Conservation (phyloP, 2,329 filamentous ascomycete species). For the Exophiala viscosa region DNA sequence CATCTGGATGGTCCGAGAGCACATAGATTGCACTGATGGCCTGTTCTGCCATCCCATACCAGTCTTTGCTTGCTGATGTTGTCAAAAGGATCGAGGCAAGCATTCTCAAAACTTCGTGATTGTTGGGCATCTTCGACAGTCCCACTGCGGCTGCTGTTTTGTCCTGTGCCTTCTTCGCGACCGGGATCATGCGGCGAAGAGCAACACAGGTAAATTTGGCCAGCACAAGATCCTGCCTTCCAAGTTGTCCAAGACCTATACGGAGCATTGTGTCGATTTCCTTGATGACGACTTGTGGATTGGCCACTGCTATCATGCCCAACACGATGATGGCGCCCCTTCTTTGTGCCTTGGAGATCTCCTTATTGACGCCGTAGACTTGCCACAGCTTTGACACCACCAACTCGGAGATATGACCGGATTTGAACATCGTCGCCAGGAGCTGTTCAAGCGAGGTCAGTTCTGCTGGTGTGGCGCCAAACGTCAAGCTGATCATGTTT, state of each 20-base stretch:
- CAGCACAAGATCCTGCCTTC: constrained; percentile 76
- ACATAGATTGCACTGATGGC: constrained; percentile 94
- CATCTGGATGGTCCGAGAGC: constrained; percentile 89
- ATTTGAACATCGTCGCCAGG: constrained; percentile 95
- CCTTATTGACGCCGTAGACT: constrained; percentile 89
- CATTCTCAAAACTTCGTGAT: constrained; percentile 79
- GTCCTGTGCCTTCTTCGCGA: constrained; percentile 73
- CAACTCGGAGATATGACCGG: constrained; percentile 75
- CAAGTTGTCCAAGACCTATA: constrained; percentile 78
- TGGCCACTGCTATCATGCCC: constrained; percentile 91
- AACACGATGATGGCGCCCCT: constrained; percentile 93
- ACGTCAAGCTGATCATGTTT: constrained; percentile 99
- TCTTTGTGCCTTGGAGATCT: constrained; percentile 87
- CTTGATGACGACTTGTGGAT: constrained; percentile 85
- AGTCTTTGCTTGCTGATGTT: constrained; percentile 85
- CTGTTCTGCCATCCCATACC: constrained; percentile 91
- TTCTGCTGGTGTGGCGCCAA: constrained; percentile 90
- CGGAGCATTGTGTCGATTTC: constrained; percentile 94
- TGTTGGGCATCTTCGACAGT: constrained; percentile 77
- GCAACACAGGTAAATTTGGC: constrained; percentile 96
- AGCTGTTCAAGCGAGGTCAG: constrained; percentile 93
- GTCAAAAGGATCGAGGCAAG: constrained; percentile 83
- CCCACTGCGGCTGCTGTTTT: constrained; percentile 46
- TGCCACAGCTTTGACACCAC: constrained; percentile 95
- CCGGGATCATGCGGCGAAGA: constrained; percentile 82